phyloP scores from a whole-genome alignment of 306 rosid species.

The Pterocarpus santalinus region DNA sequence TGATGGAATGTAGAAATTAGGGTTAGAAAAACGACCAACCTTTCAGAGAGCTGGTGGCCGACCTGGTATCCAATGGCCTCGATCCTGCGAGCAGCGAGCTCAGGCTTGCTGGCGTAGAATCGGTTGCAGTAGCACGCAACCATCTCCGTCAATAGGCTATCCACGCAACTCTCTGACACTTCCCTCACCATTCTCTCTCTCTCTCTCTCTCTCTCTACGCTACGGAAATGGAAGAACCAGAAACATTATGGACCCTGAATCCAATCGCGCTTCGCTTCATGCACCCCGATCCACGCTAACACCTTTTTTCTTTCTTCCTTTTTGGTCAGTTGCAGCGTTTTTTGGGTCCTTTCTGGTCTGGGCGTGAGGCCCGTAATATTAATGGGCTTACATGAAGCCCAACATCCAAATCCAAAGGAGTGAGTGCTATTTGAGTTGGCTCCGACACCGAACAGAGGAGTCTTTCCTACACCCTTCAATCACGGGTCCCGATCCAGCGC shows the following conservation, averaged over 20 bases:
- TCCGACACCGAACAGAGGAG: background rate
- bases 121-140: slow-evolving; percentile 84
- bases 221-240: slow-evolving; percentile 33
- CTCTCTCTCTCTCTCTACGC: background rate
- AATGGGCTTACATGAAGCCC: no score
- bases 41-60: slow-evolving; percentile 98
- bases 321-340: background rate
- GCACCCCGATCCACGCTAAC: background rate
- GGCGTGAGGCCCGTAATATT: slow-evolving; percentile 6
- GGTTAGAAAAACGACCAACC: slow-evolving; percentile 63
- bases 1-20: slow-evolving; percentile 1
- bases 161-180: slow-evolving; percentile 94
- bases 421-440: background rate
- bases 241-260: slow-evolving; percentile 13
- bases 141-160: slow-evolving; percentile 89
- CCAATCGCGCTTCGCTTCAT: background rate
- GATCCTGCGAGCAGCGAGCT: slow-evolving; percentile 94
- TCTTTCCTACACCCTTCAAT: background rate
- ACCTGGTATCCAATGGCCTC: slow-evolving; percentile 98
- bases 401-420: background rate
- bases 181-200: slow-evolving; percentile 75
- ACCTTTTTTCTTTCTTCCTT: background rate
- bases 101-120: slow-evolving; percentile 89
- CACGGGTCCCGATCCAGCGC: background rate
- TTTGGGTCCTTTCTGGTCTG: background rate